phyloP scores from a whole-genome alignment of 2,329 filamentous ascomycete genomes.

The Parascedosporium putredinis region DNA sequence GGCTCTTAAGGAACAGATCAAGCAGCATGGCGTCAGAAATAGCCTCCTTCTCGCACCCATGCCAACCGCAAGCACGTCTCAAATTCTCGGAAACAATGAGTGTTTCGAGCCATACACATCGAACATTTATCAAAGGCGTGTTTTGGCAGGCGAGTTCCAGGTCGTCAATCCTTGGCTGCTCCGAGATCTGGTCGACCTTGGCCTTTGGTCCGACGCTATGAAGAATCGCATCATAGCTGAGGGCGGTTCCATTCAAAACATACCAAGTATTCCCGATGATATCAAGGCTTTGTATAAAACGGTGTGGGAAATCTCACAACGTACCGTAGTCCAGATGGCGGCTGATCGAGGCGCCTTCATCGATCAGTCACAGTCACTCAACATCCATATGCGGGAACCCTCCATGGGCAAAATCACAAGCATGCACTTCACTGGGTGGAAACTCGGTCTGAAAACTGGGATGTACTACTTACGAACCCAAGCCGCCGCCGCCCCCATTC shows the following conservation, averaged over 20 bases:
- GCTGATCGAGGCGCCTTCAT: constrained; percentile 98
- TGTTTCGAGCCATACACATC: constrained; percentile 99
- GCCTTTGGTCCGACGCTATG: constrained; percentile 98
- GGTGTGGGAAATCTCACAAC: constrained; percentile 98
- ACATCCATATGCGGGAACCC: constrained; percentile 98
- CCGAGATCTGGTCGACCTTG: constrained; percentile 95
- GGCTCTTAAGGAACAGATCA: constrained; percentile 77
- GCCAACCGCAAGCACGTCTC: constrained; percentile 93
- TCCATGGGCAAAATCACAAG: constrained; percentile 99
- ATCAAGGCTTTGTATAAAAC: constrained; percentile 99
- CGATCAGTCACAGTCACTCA: constrained; percentile 96
- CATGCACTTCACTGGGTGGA: constrained; percentile 99
- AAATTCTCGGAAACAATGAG: constrained; percentile 98
- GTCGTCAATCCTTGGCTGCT: constrained; percentile 98
- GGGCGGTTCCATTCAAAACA: constrained; percentile 89
- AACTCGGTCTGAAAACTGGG: constrained; percentile 96
- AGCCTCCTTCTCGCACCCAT: constrained; percentile 91
- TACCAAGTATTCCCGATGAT: constrained; percentile 90
- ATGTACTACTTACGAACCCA: constrained; percentile 99
- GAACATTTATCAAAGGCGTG: constrained; percentile 98
- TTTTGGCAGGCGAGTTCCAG: constrained; percentile 96
- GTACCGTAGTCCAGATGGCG: constrained; percentile 92
- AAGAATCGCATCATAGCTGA: constrained; percentile 99
- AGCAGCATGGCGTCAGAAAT: constrained; percentile 89
- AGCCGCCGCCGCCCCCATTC: constrained; percentile 91